These are phyloP conservation scores for Meyerozyma smithsonii DNA, from an alignment of 1,139 yeast species.

Conservation along the genomic window DNA sequence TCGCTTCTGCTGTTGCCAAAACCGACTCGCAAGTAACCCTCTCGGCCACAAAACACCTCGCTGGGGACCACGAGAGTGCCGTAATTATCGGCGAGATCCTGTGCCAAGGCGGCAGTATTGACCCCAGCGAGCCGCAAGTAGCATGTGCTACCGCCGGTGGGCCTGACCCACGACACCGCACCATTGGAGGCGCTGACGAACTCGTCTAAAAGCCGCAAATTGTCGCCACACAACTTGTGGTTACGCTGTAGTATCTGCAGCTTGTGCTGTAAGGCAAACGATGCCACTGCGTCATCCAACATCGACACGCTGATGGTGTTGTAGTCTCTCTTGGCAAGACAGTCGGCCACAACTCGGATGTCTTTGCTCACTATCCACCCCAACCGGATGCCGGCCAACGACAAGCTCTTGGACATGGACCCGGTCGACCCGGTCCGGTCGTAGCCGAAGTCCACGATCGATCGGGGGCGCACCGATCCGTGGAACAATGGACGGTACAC, in stretches of 20 bases:
- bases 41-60: constrained; percentile 36
- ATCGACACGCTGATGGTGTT: constrained; percentile 48
- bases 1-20: constrained; percentile 43
- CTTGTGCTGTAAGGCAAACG: constrained; percentile 36
- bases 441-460: constrained; percentile 41
- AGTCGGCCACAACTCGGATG: constrained; percentile 22
- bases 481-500: constrained; percentile 50
- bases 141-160: constrained; percentile 48
- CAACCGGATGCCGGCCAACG: constrained; percentile 50
- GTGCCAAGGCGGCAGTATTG: constrained; percentile 30
- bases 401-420: constrained; percentile 52
- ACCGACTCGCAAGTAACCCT: constrained; percentile 46
- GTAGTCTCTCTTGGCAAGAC: constrained; percentile 45
- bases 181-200: constrained; percentile 30
- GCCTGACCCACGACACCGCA: constrained; percentile 35
- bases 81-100: constrained; percentile 30
- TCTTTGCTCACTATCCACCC: constrained; percentile 50
- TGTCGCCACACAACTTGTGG: constrained; percentile 30
- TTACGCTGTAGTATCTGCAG: constrained; percentile 34
- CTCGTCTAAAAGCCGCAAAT: constrained; percentile 30
- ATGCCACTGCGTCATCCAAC: constrained; percentile 46
- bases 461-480: constrained; percentile 26
- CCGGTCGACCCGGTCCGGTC: constrained; percentile 45
- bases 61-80: constrained; percentile 47
- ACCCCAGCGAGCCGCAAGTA: constrained; percentile 31